phyloP scores from a whole-genome alignment of 352 stramenopile species.

The Aphanomyces invadans region DNA sequence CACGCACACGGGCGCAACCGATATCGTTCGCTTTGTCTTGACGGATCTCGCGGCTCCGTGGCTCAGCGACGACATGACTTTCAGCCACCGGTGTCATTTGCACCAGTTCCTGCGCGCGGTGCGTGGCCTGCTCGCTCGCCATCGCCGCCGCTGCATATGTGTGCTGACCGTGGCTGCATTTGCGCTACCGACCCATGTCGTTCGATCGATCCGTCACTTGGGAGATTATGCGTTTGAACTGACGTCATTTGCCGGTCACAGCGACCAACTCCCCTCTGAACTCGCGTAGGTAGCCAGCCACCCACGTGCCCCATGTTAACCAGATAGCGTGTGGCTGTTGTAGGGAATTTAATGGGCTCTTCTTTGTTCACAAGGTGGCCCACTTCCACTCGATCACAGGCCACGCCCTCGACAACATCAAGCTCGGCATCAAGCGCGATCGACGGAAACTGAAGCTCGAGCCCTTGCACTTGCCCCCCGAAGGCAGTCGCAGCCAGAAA shows the following conservation, averaged over 20 bases:
- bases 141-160: slow-evolving; percentile 14
- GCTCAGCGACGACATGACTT: slow-evolving; percentile 6
- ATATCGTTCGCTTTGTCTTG: slow-evolving; percentile 14
- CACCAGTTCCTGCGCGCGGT: slow-evolving; percentile 16
- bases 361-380: slow-evolving; percentile 51
- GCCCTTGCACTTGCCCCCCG: slow-evolving; percentile 63
- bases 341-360: slow-evolving; percentile 48
- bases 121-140: slow-evolving; percentile 5
- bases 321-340: neutral
- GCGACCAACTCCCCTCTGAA: slow-evolving; percentile 47
- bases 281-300: slow-evolving; percentile 27
- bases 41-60: slow-evolving; percentile 11
- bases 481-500: slow-evolving; percentile 38
- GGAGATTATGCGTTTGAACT: slow-evolving; percentile 50
- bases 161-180: slow-evolving; percentile 20
- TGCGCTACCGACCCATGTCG: neutral
- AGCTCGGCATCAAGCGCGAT: slow-evolving; percentile 57
- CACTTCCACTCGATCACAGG: slow-evolving; percentile 47
- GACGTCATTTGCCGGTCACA: slow-evolving; percentile 48
- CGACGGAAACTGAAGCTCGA: slow-evolving; percentile 68
- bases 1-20: too few species aligned
- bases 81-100: neutral
- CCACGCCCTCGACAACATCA: slow-evolving; percentile 44
- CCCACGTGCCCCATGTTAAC: neutral
- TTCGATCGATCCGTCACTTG: slow-evolving; percentile 3